Evolutionary conservation across 495 filamentous ascomycete species (phyloP), one percentile per base, ranked within the genome.

Genomic region (Trichoderma erinaceum): DNA sequence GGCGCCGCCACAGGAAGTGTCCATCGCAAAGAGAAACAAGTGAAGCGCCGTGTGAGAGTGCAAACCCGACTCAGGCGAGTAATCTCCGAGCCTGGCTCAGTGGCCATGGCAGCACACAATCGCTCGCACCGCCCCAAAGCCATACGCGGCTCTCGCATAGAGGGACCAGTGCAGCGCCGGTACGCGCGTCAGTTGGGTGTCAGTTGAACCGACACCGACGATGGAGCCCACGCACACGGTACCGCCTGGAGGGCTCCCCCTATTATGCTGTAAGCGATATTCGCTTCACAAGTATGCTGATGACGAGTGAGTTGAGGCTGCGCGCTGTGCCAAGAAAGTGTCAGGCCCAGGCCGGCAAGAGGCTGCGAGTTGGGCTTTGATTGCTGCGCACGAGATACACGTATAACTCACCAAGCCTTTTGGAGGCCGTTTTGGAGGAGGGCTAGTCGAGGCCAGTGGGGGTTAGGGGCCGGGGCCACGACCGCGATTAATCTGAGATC

Each of bases 41-140:
- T 38, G 35, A 10, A 38, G 35, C 35, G 35, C 35, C 35, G 8
- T 38, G 35, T 38, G 35, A 38, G 35, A 38, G 35, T 61, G 56
- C 56, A 61, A 61, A 61, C 2, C 56, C 56, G 56, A 61, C 12
- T 48, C 23, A 12, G 27, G 56, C 56, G 56, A 61, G 56, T 21
- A 29, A 61, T 32, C 56, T 29, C 56, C 56, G 56, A 61, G 56
- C 25, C 56, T 48, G 13, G 44, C 12, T 15, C n/a, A n/a, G n/a
- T 48, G 13, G 13, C n/a, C 13, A 48, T 48, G 3, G 15, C n/a
- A 48, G 15, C 44, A 48, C 44, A 48, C 44, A 32, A 32, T 21
- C 23, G 13, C 4, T 3, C 11, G 25, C 56, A 29, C 56, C 13
- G 56, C 56, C 56, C 16, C 56, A 32, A 18, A 18, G 25, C 27